A percentile compares a stretch with the other conserved stretches of the same genome.
phyloP scores from a whole-genome alignment of 2,329 filamentous ascomycete genomes.

The Aspergillus sojae region DNA sequence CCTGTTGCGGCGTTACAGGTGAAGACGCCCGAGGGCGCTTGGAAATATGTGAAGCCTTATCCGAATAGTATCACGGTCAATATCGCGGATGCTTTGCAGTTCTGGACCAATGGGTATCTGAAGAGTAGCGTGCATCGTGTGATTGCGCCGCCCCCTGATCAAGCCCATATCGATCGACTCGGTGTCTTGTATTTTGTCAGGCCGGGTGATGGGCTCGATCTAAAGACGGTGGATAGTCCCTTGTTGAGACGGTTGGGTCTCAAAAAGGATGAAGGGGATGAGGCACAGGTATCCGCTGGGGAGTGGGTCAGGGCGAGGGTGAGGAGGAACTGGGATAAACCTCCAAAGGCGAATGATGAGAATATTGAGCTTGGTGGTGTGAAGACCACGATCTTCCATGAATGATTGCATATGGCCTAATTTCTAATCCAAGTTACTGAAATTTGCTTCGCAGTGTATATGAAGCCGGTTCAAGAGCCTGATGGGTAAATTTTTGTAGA shows the following conservation, averaged over 20 bases:
- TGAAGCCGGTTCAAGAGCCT: too few relatives aligned
- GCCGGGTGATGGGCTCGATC: conserved; percentile 32
- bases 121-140: conserved; percentile 52
- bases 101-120: conserved; percentile 52
- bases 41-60: conserved; percentile 56
- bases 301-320: conserved; percentile 3
- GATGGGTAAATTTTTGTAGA: too few relatives aligned
- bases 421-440: not conserved
- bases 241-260: conserved; percentile 37
- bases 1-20: conserved; percentile 61
- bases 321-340: conserved; percentile 1
- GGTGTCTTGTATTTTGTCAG: conserved; percentile 50
- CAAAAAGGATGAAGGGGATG: conserved; percentile 8
- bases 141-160: conserved; percentile 48
- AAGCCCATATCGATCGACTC: conserved; percentile 41
- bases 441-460: too few relatives aligned
- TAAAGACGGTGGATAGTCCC: conserved; percentile 32
- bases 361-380: conserved; percentile 4
- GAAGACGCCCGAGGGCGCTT: conserved; percentile 46
- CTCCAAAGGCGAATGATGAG: not conserved
- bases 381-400: conserved; percentile 2
- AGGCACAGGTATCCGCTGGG: not conserved
- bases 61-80: conserved; percentile 56
- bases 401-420: not conserved
- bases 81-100: conserved; percentile 52